A percentile compares a stretch with the other conserved stretches of the same genome.
Evolutionary conservation across 108 stramenopile species (phyloP).

Genomic region (Phaeodactylum tricornutum): DNA sequence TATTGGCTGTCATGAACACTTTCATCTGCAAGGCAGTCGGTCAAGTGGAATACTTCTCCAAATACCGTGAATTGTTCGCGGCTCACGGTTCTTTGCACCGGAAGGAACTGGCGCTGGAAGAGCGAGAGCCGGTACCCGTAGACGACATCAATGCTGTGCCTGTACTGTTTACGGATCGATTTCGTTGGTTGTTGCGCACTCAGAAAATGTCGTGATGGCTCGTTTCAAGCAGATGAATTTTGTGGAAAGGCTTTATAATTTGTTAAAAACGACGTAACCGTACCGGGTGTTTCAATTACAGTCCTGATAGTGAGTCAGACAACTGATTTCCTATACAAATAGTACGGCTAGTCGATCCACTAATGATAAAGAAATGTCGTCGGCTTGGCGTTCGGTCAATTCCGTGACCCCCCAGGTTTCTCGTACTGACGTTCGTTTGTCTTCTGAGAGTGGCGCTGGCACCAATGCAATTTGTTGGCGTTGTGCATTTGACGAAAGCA

Average conservation of each 20-base stretch:
- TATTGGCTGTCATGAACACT: constrained; percentile 28
- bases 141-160: constrained; percentile 34
- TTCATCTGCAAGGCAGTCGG: constrained; percentile 31
- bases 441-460: background rate
- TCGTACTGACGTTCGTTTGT: constrained; percentile 8
- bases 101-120: background rate
- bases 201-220: too few species aligned
- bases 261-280: too few species aligned
- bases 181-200: constrained; percentile 33
- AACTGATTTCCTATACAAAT: constrained; percentile 21
- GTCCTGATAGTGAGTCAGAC: too few species aligned
- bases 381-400: constrained; percentile 24
- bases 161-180: constrained; percentile 34
- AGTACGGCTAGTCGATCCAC: constrained; percentile 28
- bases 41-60: too few species aligned
- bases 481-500: background rate
- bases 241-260: too few species aligned
- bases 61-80: constrained; percentile 16
- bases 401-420: constrained; percentile 47
- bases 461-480: background rate
- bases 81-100: background rate
- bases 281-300: too few species aligned
- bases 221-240: too few species aligned
- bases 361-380: constrained; percentile 31
- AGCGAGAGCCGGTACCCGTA: constrained; percentile 10